Base-by-base conservation (phyloP, 768 basidiomycete genomes). In the Royoungia palumana region DNA sequence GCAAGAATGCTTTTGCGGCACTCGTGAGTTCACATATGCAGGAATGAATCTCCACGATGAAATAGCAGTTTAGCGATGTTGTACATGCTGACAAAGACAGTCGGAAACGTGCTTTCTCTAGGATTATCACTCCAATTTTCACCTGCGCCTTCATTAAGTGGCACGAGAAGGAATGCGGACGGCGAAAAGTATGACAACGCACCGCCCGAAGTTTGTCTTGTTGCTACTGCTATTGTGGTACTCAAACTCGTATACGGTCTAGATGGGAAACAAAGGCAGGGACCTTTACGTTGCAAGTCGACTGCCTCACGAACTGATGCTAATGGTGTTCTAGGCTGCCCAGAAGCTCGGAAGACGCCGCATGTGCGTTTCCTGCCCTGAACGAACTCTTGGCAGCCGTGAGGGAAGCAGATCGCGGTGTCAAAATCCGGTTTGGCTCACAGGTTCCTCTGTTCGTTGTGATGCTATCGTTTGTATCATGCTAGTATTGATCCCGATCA, bases 231-330 rank as follows among this genome's bases (percentile, higher is more conserved):
- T 41, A 74, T 93, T 12, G 75, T 91, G 11, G 82, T 83, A 30
- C 72, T 94, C 57, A 94, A 94, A 70, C 75, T 95, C 75, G 78
- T 84, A 21, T 94, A 94, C 59, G 94, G 92, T 1, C 61, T 94
- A 24, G 91, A 94, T 62, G 89, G 83, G 24, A 71, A 70, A 54
- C 47, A 58, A 45, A 78, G 88, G 87, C 82, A 61, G 50, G 70
- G 53, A 28, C 9, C 0, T 36, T 51, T 47, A 42, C 46, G 40
- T n/a, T 51, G 40, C 25, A 38, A 34, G 24, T 28, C 36, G 14
- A 38, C 38, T 16, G 21, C 37, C 39, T 54, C 39, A 40, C 35
- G 35, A 50, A 50, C 50, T 59, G 50, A 58, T 37, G 28, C 24
- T 27, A 13, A 14, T 13, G 38, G 21, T 20, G 27, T 56, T 39